A percentile compares a stretch with the other conserved stretches of the same genome.
phyloP scores from a whole-genome alignment of 2,329 filamentous ascomycete genomes.

The Nakataea oryzae region DNA sequence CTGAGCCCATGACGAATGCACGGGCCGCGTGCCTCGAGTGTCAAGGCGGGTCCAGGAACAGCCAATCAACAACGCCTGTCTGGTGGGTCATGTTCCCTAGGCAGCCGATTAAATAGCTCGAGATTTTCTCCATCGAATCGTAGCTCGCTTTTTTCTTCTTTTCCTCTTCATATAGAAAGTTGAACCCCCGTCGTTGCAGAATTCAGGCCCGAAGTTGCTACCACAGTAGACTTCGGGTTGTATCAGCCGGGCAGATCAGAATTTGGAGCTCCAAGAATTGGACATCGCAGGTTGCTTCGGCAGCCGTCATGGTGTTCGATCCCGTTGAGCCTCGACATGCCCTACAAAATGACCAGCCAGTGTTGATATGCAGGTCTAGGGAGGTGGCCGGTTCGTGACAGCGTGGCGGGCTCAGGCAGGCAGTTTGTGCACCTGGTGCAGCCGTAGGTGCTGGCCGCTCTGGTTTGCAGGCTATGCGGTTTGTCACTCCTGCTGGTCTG shows the following conservation, averaged over 20 bases:
- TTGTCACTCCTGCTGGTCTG: not conserved
- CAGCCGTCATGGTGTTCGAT: conserved; percentile 40
- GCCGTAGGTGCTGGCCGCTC: not conserved
- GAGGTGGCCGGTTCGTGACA: too few species aligned
- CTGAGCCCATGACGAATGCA: not conserved
- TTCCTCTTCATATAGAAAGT: conserved; percentile 37
- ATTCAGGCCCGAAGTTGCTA: conserved; percentile 38
- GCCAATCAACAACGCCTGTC: not conserved
- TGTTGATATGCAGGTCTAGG: too few species aligned
- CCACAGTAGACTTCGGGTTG: conserved; percentile 39
- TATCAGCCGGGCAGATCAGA: conserved; percentile 46
- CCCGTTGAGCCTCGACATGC: conserved; percentile 54
- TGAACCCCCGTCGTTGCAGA: conserved; percentile 44
- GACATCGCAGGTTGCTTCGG: conserved; percentile 32
- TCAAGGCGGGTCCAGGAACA: not conserved
- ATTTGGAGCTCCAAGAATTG: conserved; percentile 56
- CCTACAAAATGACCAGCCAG: too few species aligned
- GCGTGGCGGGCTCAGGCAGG: too few species aligned
- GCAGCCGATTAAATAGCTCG: not conserved
- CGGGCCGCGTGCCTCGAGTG: not conserved
- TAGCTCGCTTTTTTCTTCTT: conserved; percentile 18
- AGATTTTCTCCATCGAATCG: not conserved
- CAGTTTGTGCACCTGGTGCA: not conserved
- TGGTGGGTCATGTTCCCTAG: not conserved
- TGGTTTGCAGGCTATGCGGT: not conserved